A percentile compares a stretch with the other conserved stretches of the same genome.
Evolutionary conservation across 176 grass and related monocot species (phyloP).

Genomic region (Hsuehochloa calcarea): DNA sequence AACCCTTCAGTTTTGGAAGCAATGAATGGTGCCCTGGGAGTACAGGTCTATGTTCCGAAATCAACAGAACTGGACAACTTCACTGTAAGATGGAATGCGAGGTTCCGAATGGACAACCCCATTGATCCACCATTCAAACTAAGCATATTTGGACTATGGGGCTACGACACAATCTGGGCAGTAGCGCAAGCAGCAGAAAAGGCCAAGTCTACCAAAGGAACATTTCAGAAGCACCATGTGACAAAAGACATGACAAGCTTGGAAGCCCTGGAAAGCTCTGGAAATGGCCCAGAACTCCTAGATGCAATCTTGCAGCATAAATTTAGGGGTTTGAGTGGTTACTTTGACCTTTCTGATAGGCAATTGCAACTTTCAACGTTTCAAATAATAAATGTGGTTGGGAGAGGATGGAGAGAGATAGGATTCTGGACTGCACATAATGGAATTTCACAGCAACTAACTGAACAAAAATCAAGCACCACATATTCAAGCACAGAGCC

Average conservation of each 20-base stretch:
- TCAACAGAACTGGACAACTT: constrained; percentile 35
- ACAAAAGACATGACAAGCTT: too few species aligned
- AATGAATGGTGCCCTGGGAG: constrained; percentile 52
- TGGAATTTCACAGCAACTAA: constrained; percentile 26
- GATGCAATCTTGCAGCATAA: constrained; percentile 22
- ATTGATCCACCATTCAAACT: background rate
- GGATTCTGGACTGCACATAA: constrained; percentile 46
- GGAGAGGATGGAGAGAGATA: constrained; percentile 14
- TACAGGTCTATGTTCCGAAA: constrained; percentile 28
- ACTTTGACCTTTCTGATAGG: constrained; percentile 41
- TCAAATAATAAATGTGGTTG: constrained; percentile 59
- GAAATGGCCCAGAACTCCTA: constrained; percentile 38
- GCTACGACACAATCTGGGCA: constrained; percentile 65
- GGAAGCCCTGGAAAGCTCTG: background rate
- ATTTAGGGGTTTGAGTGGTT: constrained; percentile 45
- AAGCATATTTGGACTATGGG: constrained; percentile 41
- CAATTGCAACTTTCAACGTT: constrained; percentile 29
- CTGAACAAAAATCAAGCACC: background rate
- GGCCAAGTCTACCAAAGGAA: too few species aligned
- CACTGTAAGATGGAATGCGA: constrained; percentile 42
- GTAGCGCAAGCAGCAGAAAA: too few species aligned
- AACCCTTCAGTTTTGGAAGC: constrained; percentile 12
- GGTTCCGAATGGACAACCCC: constrained; percentile 33
- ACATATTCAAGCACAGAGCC: background rate
- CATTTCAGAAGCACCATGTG: too few species aligned